Base-by-base conservation (phyloP, 495 filamentous ascomycete genomes). In the Trichoderma reesei region DNA sequence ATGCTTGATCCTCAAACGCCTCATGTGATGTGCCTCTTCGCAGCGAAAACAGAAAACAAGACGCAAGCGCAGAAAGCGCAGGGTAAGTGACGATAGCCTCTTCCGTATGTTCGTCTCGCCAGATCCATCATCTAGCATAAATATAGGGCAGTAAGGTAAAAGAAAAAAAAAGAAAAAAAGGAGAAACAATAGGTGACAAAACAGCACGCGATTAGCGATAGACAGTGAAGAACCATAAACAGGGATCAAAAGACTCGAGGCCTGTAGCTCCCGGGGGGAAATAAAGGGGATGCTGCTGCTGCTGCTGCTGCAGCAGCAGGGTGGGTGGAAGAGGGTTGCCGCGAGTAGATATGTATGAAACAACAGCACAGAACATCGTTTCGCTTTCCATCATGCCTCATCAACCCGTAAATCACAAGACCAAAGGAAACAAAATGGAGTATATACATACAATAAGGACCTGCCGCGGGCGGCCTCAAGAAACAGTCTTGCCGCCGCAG, bases 401-500 rank as follows among this genome's bases (percentile, higher is more conserved):
- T 46, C 42, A 46, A 14, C 42, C 13, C 5, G n/a, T 11, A 39
- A 39, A 39, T 39, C 38, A 7, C 38, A 39, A 39, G 46, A 54
- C 14, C 0, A 26, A 26, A 26, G 26, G 26, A 26, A 26, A 26
- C 26, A 26, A 26, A 1, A 0, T 0, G 26, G 26, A 26, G 26
- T 26, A 26, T 26, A 26, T 26, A 26, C 26, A 26, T n/a, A n/a
- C n/a, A n/a, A n/a, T n/a, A 1, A 26, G 26, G 26, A 26, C 26
- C 26, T 26, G 26, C 26, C 26, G 26, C 26, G 26, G 26, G 26
- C 18, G n/a, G 34, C 38, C 10, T 63, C 41, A 63, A 7, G 39
- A 75, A 8, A 87, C 81, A 26, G 85, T 89, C 78, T 89, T 85
- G 42, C 90, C 91, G 13, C 82, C 88, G 68, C 93, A 98, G 69